A percentile compares a stretch with the other conserved stretches of the same genome.
Conservation (phyloP, 805 yeast species). For the Blastobotrys parvus region DNA sequence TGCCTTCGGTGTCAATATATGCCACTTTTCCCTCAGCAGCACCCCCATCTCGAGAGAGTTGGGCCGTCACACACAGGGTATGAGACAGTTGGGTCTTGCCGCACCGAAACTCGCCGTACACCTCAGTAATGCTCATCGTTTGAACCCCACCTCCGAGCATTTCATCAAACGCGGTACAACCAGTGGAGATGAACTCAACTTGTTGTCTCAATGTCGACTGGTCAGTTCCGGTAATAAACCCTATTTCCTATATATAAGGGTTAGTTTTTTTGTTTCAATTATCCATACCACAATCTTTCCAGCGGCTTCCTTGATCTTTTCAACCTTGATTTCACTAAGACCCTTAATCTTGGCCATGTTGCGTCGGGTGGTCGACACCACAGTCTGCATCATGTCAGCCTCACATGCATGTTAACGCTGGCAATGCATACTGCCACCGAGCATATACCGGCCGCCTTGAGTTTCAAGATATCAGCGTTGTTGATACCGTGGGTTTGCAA, state of each 20-base stretch:
- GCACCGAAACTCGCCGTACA: constrained; percentile 72
- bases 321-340: constrained; percentile 68
- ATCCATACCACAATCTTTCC: constrained; percentile 40
- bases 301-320: constrained; percentile 67
- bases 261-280: background rate
- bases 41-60: constrained; percentile 50
- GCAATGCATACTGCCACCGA: constrained; percentile 51
- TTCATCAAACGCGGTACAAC: constrained; percentile 60
- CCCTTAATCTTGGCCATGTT: constrained; percentile 61
- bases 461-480: constrained; percentile 60
- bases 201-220: constrained; percentile 58
- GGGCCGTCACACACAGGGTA: constrained; percentile 69
- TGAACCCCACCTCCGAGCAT: constrained; percentile 68
- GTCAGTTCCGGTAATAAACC: constrained; percentile 65
- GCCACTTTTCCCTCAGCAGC: constrained; percentile 80
- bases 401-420: too few species aligned
- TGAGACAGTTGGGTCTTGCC: constrained; percentile 80
- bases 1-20: constrained; percentile 74
- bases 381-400: constrained; percentile 30
- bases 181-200: constrained; percentile 60
- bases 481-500: constrained; percentile 62
- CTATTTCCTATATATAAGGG: constrained; percentile 38
- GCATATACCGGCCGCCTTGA: constrained; percentile 58
- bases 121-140: constrained; percentile 72
- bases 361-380: constrained; percentile 54